Conservation (phyloP, 257 asterid species). For the Solanum paucissectum region DNA sequence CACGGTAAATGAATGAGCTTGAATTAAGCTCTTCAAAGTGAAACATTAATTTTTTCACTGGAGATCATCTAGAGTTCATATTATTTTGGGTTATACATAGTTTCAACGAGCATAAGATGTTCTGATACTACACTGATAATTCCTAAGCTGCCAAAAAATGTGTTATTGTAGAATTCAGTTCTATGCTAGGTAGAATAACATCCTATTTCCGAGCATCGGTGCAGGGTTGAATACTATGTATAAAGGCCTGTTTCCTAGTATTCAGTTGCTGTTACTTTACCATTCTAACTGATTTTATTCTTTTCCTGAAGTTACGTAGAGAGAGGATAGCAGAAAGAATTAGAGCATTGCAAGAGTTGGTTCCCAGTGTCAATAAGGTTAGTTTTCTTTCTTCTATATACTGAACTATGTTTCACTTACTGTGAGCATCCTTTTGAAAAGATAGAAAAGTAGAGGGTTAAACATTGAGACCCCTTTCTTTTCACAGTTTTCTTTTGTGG, state of each 20-base stretch:
- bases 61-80: neutral
- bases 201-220: neutral
- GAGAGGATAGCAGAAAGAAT: slow-evolving; percentile 96
- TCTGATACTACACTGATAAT: neutral
- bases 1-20: neutral
- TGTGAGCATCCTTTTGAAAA: neutral
- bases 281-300: neutral
- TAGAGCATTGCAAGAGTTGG: slow-evolving; percentile 94
- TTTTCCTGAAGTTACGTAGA: slow-evolving; percentile 58
- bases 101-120: neutral
- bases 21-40: neutral
- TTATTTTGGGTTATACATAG: neutral
- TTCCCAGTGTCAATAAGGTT: slow-evolving; percentile 97
- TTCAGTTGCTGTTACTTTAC: neutral
- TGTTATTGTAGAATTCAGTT: neutral
- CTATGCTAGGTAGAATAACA: neutral
- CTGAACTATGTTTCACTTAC: neutral
- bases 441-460: neutral
- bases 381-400: slow-evolving; percentile 6
- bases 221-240: neutral
- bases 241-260: neutral
- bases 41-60: neutral
- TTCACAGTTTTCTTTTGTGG: neutral
- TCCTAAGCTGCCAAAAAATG: neutral
- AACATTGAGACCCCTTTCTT: neutral